Base-by-base conservation (phyloP, 2,329 filamentous ascomycete genomes). In the Dactylonectria estremocensis region DNA sequence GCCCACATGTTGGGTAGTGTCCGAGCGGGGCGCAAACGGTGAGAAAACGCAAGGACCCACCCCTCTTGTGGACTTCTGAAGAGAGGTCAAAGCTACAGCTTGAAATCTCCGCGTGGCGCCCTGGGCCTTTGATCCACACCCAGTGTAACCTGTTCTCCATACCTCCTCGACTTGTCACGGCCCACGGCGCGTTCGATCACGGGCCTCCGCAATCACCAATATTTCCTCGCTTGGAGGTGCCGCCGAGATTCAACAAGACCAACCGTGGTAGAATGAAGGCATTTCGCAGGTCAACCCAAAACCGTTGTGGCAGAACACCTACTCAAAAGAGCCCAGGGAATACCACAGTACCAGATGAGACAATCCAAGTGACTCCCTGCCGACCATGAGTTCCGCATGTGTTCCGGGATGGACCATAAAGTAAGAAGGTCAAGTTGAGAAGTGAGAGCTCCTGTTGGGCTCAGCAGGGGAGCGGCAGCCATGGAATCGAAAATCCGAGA, bases 11-110 rank as follows among this genome's bases (percentile, higher is more conserved):
- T 52, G 58, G 64, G 49, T 53, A 54, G 49, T 59, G 62, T 66
- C 64, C 64, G 58, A 66, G 64, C 64, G 64, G 64, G 48, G 53
- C 57, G 64, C 31, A 62, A 66, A 65, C 63, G 52, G 50, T 54
- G 56, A 56, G 50, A 64, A 43, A 64, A 50, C 55, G 33, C 56
- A 60, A 48, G 56, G 24, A 28, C 62, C 62, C 62, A 28, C 62
- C 62, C 62, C 61, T 56, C 54, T 49, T 45, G 35, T 59, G 31
- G 55, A 22, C 28, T 40, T 31, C 58, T 60, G 49, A 46, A 63
- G 58, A 61, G 58, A 66, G 64, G 64, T 66, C 64, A 66, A 66
- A 66, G 64, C 64, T 58, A 49, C 64, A 66, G 56, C 43, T 54
- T 66, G 58, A 66, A 61, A 58, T 66, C 53, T 66, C 64, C 64